These are phyloP conservation scores for Botrytis squamosa DNA, from an alignment of 2,329 filamentous ascomycete species.

Conservation along the genomic window DNA sequence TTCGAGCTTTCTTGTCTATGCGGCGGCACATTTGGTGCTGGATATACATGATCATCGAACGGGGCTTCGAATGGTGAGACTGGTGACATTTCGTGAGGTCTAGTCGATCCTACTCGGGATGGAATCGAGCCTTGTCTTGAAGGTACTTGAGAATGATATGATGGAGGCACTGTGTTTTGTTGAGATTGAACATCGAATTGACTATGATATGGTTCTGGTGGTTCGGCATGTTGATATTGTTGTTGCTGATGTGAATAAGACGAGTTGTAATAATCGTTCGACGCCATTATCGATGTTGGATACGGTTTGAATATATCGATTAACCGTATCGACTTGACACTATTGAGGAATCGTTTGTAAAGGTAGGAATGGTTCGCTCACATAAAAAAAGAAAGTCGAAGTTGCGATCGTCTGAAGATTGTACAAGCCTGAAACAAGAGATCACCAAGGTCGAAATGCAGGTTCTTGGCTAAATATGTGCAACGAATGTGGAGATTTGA, in stretches of 20 bases:
- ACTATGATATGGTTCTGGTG: conserved; percentile 27
- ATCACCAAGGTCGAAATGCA: conserved; percentile 6
- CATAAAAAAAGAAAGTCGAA: neutral
- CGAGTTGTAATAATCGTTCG: conserved; percentile 38
- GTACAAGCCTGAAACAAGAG: conserved; percentile 20
- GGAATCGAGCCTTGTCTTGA: conserved; percentile 23
- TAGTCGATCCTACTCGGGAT: conserved; percentile 25
- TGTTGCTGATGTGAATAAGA: conserved; percentile 27
- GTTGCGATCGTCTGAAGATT: conserved; percentile 15
- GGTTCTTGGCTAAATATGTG: conserved; percentile 1
- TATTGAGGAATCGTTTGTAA: neutral
- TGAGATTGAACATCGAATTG: conserved; percentile 24
- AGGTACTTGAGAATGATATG: conserved; percentile 34
- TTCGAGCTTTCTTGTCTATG: conserved; percentile 37
- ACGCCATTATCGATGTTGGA: conserved; percentile 31
- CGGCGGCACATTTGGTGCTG: conserved; percentile 40
- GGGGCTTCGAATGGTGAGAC: conserved; percentile 63
- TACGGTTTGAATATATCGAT: neutral
- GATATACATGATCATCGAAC: conserved; percentile 68
- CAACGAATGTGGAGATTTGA: conserved; percentile 16
- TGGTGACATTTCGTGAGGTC: conserved; percentile 24
- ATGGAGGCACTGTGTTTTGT: conserved; percentile 27
- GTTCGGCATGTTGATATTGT: conserved; percentile 20
- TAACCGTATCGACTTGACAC: neutral
- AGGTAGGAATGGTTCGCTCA: neutral